phyloP scores from a whole-genome alignment of 176 grass and related monocot species.

The Phoenix roebelenii region DNA sequence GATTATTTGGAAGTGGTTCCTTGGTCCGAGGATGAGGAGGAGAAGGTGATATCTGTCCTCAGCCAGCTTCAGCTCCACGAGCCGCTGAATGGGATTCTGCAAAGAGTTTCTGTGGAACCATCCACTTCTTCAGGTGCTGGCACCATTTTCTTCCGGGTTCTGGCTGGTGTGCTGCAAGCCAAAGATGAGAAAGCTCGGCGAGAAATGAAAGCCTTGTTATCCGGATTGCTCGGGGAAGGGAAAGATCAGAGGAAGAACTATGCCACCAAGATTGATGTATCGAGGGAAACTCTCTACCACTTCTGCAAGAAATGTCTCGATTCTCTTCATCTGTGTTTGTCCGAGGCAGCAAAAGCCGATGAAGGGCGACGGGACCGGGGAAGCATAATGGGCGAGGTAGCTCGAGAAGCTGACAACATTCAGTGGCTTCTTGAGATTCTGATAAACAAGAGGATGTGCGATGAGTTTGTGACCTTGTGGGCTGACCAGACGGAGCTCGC shows the following conservation, averaged over 20 bases:
- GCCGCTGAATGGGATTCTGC: background rate
- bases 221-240: slow-evolving; percentile 12
- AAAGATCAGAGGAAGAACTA: background rate
- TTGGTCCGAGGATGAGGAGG: slow-evolving; percentile 15
- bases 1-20: slow-evolving; percentile 17
- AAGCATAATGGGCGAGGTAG: slow-evolving; percentile 5
- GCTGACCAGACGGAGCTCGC: slow-evolving; percentile 1
- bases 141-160: background rate
- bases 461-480: slow-evolving; percentile 16
- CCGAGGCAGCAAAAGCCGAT: slow-evolving; percentile 1
- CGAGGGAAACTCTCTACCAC: slow-evolving; percentile 12
- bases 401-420: slow-evolving; percentile 14
- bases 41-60: slow-evolving; percentile 10
- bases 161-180: slow-evolving; percentile 4
- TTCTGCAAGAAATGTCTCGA: slow-evolving; percentile 7
- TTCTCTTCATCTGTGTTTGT: background rate
- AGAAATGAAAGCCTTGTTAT: slow-evolving; percentile 16
- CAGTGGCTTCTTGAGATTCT: slow-evolving; percentile 21
- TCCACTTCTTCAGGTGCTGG: slow-evolving; percentile 3
- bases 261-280: slow-evolving; percentile 5
- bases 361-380: slow-evolving; percentile 4
- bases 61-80: slow-evolving; percentile 6
- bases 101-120: slow-evolving; percentile 6
- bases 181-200: slow-evolving; percentile 21
- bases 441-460: slow-evolving; percentile 9